Evolutionary conservation across 306 rosid species (phyloP), one percentile per base, ranked within the genome.

Genomic region (Acacia crassicarpa): DNA sequence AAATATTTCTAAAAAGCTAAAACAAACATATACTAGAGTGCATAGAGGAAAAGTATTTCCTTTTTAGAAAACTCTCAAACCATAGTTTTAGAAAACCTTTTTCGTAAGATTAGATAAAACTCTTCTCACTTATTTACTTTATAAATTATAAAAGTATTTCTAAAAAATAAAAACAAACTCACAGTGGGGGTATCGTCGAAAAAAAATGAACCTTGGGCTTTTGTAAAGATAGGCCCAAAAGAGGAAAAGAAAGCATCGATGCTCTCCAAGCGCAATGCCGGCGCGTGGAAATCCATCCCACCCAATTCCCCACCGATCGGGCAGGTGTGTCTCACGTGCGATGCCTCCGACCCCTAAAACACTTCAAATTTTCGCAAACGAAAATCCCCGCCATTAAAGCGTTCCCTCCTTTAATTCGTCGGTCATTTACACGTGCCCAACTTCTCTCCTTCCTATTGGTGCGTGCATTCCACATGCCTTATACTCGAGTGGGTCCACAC

Each of bases 351-450:
- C 44, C 81, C 67, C 67, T 80, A 23, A 81, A 85, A 32, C 71
- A 22, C 78, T 86, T 82, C 79, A 82, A 90, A 83, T 66, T 82
- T 89, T 82, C 72, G 8, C 88, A 74, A 78, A 54, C 43, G 2
- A 45, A 79, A 74, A 74, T 83, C 85, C 89, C 73, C 86, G 86
- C 87, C 89, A 84, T 51, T 81, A 78, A 78, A 68, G 43, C 14
- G 32, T 41, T 23, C 19, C 45, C 8, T 32, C 61, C 48, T 5
- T 62, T n/a, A 44, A 38, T 56, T 23, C 35, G 46, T 17, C 13
- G 59, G 68, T 1, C 23, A 10, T 0, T 0, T 1, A 17, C 78
- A 79, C 78, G 38, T 66, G 3, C 84, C 76, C 15, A 0, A 7
- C 62, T 5, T 2, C 19, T 48, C 15, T 11, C 25, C 5, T 1